Evolutionary conservation across 2,329 filamentous ascomycete species (phyloP), one percentile per base, ranked within the genome.

Genomic region (Trichothecium sympodiale): DNA sequence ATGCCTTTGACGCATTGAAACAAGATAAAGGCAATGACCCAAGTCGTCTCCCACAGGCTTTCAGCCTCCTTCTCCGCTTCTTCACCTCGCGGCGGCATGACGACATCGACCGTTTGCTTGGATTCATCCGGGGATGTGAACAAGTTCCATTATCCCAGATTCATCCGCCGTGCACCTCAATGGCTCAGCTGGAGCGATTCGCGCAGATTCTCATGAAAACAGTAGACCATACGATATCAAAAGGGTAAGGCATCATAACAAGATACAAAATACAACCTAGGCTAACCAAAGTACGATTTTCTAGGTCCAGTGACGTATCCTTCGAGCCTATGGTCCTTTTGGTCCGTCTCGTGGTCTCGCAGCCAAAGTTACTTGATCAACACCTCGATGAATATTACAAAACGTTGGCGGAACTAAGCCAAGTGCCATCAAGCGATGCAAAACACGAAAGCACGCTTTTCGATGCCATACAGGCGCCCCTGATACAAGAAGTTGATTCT

Each of bases 1-100:
- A 56, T 34, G 57, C 70, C 29, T 84, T 85, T 61, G 82, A 88
- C 55, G 50, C 60, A 8, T 51, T 72, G 25, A 79, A 81, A 47
- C 49, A 47, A 41, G 57, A 59, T 7, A 20, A 8, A 17, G 14
- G 16, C 17, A 33, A 15, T 15, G 30, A 25, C 27, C 10, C 29
- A 33, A 18, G 10, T 14, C 27, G 57, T 39, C 48, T 62, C 14
- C 52, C 55, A 5, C 45, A 49, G 28, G 67, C 65, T 32, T 55
- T 70, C 23, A 62, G 60, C 23, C 55, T 77, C 8, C 52, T 77
- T 17, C 51, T 72, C 16, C 57, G 62, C 10, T 63, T 72, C 43
- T 74, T 72, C 52, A 62, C 65, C 23, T 47, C 58, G 8, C 51
- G 51, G 14, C 49, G 52, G 35, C 28, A 49, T 32, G 62, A 69